Evolutionary conservation across 108 stramenopile genomes (phyloP).

Genomic region (Nannochloropsis granulata): DNA sequence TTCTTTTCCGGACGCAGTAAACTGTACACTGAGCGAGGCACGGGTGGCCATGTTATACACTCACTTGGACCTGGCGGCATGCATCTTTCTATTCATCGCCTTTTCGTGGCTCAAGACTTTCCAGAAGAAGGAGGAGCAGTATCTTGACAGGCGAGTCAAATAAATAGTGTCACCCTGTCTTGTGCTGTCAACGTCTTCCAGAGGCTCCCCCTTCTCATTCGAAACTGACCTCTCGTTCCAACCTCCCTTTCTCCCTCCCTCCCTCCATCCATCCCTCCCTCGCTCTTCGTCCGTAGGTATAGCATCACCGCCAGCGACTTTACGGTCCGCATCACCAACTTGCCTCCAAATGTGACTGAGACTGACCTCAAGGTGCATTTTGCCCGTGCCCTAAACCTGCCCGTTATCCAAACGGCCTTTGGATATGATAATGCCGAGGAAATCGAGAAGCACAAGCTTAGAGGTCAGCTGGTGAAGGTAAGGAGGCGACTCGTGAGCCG

Average conservation of each 20-base stretch:
- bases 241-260: neutral
- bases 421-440: conserved; percentile 5
- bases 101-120: conserved; percentile 1
- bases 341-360: conserved; percentile 24
- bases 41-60: neutral
- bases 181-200: neutral
- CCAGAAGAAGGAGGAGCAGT: neutral
- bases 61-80: neutral
- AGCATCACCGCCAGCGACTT: neutral
- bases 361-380: conserved; percentile 20
- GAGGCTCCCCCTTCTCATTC: neutral
- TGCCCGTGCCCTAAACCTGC: conserved; percentile 4
- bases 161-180: neutral
- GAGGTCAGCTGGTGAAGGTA: conserved; percentile 2
- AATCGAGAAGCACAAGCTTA: neutral
- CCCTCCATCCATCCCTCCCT: too few species aligned
- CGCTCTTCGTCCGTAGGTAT: too few species aligned
- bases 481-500: neutral
- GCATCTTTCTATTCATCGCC: neutral
- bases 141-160: neutral
- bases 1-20: neutral
- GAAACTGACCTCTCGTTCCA: neutral
- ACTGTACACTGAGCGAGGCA: neutral
- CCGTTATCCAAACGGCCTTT: neutral
- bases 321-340: conserved; percentile 12